Base-by-base conservation (phyloP, 345 rosid genomes). In the Corymbia maculata region DNA sequence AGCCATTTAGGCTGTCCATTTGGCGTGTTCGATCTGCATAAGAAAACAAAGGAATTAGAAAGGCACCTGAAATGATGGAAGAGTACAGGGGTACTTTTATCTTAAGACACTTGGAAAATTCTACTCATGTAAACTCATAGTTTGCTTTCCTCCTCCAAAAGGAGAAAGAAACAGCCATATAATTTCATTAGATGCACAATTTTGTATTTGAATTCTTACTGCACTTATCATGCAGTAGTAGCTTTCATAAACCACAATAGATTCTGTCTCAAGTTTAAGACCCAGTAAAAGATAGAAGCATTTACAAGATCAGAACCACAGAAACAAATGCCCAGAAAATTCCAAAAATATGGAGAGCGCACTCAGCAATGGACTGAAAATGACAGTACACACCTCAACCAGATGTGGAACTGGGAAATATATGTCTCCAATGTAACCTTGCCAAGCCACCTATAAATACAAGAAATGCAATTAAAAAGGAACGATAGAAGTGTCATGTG, bases 1-100 rank as follows among this genome's bases (percentile, higher is more conserved):
- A 98, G 99, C 99, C 99, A 98, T 91, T 98, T 98, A 42, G 99
- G 99, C 90, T 98, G 99, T 88, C 99, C 99, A 88, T 96, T 93
- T 88, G 99, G 95, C 75, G 93, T 19, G 91, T 97, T 94, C 8
- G 98, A 95, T 93, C 98, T 97, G 97, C 91, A 92, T 47, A 66
- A 24, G 47, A 32, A 42, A 52, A 86, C 8, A 86, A 26, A 86
- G 49, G 79, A 24, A 47, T n/a, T 61, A 75, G 24, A 9, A 87
- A 68, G 52, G 91, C 45, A 70, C 19, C 49, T 75, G 42, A 75
- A 75, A 75, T 75, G 49, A 75, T 75, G 49, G 84, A 75, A 42
- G 28, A 42, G 49, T 42, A 28, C 84, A 75, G 28, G 13, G 28
- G 44, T 36, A 75, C 28, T 42, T 75, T 42, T 42, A 19, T 75